Base-by-base conservation (phyloP, 2,329 filamentous ascomycete species). In the Thelonectria blattea region DNA sequence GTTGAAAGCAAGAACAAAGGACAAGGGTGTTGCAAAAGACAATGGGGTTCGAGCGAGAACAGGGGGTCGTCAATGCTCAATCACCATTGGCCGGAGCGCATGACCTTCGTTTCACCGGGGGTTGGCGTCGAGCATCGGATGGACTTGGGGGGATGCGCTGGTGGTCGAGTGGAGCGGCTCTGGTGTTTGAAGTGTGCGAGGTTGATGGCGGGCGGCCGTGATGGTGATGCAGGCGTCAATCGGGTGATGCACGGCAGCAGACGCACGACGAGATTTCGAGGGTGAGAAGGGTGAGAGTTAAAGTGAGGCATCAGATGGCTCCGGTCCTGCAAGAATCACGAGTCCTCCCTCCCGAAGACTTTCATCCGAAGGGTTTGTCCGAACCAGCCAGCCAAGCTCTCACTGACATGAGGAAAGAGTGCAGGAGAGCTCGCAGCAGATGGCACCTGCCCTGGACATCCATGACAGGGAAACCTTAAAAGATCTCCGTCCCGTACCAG, bases 1-100 rank as follows among this genome's bases (percentile, higher is more conserved):
- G 7, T 37, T 37, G 8, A 37, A 37, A 37, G 34, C 27, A 37
- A 37, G 34, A 37, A 37, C 34, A 37, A 37, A 12, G 27, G 8
- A 9, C 27, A 30, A 30, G 27, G 27, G 27, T 4, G 27, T 24
- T n/a, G n/a, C 22, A 24, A 24, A 7, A 30, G 27, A 30, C 27
- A 30, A 30, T 30, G 27, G 27, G 27, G 27, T 30, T 30, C 27
- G 27, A 30, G 43, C 24, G 45, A 50, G 47, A 61, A 30, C 49
- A 62, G 46, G 54, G 24, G 52, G 49, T 50, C 39, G 17, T 41
- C 27, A 37, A 42, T 27, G 41, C 52, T 18, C 58, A 30, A 60
- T 59, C 42, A 50, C 51, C 59, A 70, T 70, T 70, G 68, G 68
- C 58, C 54, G 14, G 41, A 42, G 37, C 6, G 52, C 52, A 37